Base-by-base conservation (phyloP, 2,329 filamentous ascomycete species). In the Coniochaeta sp. region DNA sequence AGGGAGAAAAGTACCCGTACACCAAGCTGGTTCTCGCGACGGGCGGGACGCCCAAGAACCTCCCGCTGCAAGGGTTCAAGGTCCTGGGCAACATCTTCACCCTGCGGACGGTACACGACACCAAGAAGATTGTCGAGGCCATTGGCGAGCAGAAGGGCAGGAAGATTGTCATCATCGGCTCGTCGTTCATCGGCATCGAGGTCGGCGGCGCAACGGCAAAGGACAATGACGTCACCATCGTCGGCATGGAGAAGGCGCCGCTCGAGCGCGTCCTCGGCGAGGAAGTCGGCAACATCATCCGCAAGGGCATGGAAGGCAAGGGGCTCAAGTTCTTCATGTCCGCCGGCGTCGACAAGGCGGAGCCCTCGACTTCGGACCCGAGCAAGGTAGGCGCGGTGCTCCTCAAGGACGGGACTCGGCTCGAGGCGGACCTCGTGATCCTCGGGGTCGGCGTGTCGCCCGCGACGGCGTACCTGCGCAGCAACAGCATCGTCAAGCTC, bases 161-260 rank as follows among this genome's bases (percentile, higher is more conserved):
- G 81, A 97, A 96, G 74, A 86, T 99, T 65, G 91, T 96, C 55
- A 81, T 99, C 16, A 81, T 99, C 59, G 95, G 95, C 44, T 93
- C 89, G 61, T 96, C 91, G 0, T 99, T 99, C 74, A 99, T 99
- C 70, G 95, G 95, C 44, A 96, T 99, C 90, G 95, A 99, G 74
- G 85, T 96, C n/a, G 93, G 90, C 62, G 95, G 93, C 64, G 88
- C 96, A 0, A 87, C 89, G 0, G 76, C 83, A 52, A 89, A 89
- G 67, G 89, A 89, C 68, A 96, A 99, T 72, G 77, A 87, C 9
- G 92, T 99, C 17, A 89, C 89, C 8, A 86, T 98, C 44, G 80
- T 99, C 24, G 95, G 95, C 40, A 93, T 93, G 89, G 92, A 96
- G 70, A 85, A 85, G 61, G 86, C 86, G 14, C 93, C 95, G 0